These are phyloP conservation scores for Pseudozyma sp. DNA, from an alignment of 1,284 basidiomycete genomes.

Conservation along the genomic window DNA sequence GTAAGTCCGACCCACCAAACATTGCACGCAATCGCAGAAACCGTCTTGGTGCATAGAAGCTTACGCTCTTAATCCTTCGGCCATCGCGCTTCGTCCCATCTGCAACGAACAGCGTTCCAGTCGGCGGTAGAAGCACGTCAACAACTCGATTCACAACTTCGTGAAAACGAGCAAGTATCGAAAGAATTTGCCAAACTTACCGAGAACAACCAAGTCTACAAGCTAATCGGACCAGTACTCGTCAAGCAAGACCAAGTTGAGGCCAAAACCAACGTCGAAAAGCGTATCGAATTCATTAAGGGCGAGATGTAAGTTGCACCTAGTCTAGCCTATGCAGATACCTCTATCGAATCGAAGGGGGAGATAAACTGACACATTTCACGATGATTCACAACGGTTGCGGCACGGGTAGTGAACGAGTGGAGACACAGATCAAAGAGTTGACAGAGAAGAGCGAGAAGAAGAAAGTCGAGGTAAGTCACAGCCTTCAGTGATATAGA, in stretches of 20 bases:
- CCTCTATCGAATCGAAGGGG: no score
- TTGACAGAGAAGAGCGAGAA: slow-evolving; percentile 52
- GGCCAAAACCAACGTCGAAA: slow-evolving; percentile 89
- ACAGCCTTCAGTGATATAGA: not conserved
- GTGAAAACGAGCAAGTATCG: slow-evolving; percentile 91
- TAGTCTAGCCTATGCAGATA: not conserved
- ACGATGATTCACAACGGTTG: no score
- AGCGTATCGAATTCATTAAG: slow-evolving; percentile 88
- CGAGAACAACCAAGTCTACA: slow-evolving; percentile 85
- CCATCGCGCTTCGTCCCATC: not conserved
- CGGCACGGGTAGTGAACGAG: slow-evolving; percentile 41
- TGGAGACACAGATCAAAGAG: slow-evolving; percentile 55
- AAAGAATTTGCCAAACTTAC: slow-evolving; percentile 89
- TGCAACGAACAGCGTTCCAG: slow-evolving; percentile 41
- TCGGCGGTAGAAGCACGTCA: slow-evolving; percentile 59
- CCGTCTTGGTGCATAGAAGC: no score
- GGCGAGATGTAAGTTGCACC: slow-evolving; percentile 79
- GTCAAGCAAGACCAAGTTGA: slow-evolving; percentile 89
- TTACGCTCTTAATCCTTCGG: not conserved
- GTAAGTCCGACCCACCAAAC: slow-evolving; percentile 12
- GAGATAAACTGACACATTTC: no score
- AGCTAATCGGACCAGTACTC: slow-evolving; percentile 90
- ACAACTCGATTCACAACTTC: slow-evolving; percentile 75
- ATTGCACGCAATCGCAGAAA: not conserved
- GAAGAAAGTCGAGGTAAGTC: slow-evolving; percentile 55